These are phyloP conservation scores for Gossypium herbaceum DNA, from an alignment of 345 rosid genomes.

Conservation along the genomic window DNA sequence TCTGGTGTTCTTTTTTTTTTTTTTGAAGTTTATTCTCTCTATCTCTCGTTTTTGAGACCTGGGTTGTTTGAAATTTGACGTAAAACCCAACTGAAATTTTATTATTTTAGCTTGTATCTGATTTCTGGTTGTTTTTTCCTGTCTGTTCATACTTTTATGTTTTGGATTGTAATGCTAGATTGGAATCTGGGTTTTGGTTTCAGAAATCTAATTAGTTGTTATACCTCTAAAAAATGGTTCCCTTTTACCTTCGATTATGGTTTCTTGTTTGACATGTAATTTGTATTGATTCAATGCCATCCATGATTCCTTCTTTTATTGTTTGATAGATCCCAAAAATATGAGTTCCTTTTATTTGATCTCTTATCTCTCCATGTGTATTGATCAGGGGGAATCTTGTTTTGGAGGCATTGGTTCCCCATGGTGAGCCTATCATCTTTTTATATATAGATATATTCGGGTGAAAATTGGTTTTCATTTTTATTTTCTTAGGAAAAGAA, in stretches of 20 bases:
- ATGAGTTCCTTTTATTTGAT: slow-evolving; percentile 29
- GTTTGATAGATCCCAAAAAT: slow-evolving; percentile 32
- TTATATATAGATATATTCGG: background rate
- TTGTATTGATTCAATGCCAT: background rate
- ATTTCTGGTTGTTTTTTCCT: background rate
- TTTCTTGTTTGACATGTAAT: background rate
- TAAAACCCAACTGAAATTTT: background rate
- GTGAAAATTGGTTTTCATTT: background rate
- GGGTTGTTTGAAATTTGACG: slow-evolving; percentile 8
- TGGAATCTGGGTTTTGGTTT: slow-evolving; percentile 16
- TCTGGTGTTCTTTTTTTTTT: background rate
- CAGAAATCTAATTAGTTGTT: background rate
- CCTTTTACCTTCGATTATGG: background rate
- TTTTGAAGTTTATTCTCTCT: background rate
- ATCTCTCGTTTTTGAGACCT: background rate
- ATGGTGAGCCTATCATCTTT: slow-evolving; percentile 65
- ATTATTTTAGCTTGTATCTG: background rate
- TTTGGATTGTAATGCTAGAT: background rate
- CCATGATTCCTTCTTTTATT: background rate
- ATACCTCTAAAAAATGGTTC: background rate
- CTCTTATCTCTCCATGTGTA: slow-evolving; percentile 33
- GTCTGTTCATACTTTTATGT: background rate
- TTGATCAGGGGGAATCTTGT: slow-evolving; percentile 60
- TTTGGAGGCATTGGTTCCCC: slow-evolving; percentile 53
- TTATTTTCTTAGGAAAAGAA: background rate